Conservation (phyloP, 345 rosid species). For the Mercurialis annua region DNA sequence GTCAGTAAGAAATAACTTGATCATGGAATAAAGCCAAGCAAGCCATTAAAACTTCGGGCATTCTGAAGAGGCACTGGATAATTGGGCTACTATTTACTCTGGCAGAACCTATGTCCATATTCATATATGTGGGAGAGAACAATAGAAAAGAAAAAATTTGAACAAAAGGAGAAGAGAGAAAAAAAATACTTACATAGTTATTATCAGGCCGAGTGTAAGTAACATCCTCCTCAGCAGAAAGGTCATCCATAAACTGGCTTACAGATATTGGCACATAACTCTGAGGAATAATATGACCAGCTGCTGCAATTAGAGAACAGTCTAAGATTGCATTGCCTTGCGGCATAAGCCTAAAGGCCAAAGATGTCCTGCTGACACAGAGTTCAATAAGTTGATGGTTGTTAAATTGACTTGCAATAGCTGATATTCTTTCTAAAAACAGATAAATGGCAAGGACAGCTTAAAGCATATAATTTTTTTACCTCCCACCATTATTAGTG, state of each 20-base stretch:
- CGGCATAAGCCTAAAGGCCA: constrained; percentile 94
- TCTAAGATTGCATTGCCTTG: constrained; percentile 92
- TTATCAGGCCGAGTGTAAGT: constrained; percentile 56
- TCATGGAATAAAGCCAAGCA: not conserved
- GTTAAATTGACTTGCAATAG: constrained; percentile 11
- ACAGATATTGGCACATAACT: constrained; percentile 90
- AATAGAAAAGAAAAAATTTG: not conserved
- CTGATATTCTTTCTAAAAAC: constrained; percentile 6
- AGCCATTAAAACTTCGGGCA: not conserved
- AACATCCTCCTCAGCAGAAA: constrained; percentile 87
- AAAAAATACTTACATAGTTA: constrained; percentile 46
- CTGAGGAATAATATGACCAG: constrained; percentile 90
- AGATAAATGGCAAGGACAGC: constrained; percentile 7
- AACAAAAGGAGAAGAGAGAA: not conserved
- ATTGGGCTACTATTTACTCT: not conserved
- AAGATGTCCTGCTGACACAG: constrained; percentile 56
- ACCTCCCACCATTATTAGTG: constrained; percentile 72
- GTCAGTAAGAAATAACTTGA: not conserved
- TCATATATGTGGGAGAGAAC: not conserved
- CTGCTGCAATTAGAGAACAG: constrained; percentile 93
- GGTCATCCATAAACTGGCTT: constrained; percentile 98
- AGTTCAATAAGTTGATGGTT: constrained; percentile 7
- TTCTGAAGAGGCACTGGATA: not conserved
- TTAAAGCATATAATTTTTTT: constrained; percentile 18
- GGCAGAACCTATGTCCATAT: not conserved